phyloP scores from a whole-genome alignment of 345 rosid species.

The Populus tremula region DNA sequence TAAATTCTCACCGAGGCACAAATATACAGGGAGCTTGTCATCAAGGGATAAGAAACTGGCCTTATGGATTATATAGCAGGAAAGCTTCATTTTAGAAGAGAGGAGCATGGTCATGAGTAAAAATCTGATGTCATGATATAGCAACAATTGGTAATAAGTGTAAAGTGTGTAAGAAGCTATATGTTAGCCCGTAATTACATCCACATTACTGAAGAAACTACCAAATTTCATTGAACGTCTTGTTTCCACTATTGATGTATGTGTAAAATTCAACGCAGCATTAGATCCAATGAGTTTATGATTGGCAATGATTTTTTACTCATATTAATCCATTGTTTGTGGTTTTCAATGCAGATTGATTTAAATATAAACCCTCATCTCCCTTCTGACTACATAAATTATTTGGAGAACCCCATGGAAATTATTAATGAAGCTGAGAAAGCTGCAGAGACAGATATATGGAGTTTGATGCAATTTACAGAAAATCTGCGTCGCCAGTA shows the following conservation, averaged over 20 bases:
- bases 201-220: not conserved
- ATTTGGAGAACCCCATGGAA: slow-evolving; percentile 83
- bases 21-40: not conserved
- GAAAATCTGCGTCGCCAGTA: slow-evolving; percentile 79
- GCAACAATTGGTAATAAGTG: not conserved
- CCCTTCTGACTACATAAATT: slow-evolving; percentile 86
- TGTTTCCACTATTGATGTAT: not conserved
- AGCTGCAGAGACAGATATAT: slow-evolving; percentile 77
- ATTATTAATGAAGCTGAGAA: slow-evolving; percentile 71
- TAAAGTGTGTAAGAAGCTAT: not conserved
- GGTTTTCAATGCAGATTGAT: slow-evolving; percentile 55
- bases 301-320: not conserved
- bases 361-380: slow-evolving; percentile 69
- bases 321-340: not conserved
- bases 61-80: not conserved
- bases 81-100: not conserved
- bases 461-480: slow-evolving; percentile 85
- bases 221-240: not conserved
- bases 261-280: not conserved
- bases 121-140: not conserved
- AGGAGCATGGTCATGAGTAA: not conserved
- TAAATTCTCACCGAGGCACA: not conserved
- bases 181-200: not conserved
- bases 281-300: not conserved
- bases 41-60: not conserved